phyloP scores from a whole-genome alignment of 352 stramenopile species.

The Blastocystis sp. region DNA sequence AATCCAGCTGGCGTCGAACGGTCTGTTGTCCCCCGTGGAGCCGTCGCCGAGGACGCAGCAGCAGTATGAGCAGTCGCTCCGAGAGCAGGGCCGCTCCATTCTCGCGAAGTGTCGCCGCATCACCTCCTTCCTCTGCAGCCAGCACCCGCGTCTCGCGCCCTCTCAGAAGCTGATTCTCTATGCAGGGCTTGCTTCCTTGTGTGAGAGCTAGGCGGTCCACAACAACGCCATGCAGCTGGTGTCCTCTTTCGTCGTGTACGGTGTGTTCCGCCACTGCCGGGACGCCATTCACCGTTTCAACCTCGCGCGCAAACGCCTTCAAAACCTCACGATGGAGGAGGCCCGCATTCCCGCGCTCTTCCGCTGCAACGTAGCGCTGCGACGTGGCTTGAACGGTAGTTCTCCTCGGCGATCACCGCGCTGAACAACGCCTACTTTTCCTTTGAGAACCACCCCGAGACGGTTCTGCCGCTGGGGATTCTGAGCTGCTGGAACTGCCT shows the following conservation, averaged over 20 bases:
- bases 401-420: not conserved
- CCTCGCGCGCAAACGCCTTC: not conserved
- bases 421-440: conserved; percentile 15
- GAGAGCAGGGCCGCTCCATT: not conserved
- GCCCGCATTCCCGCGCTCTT: conserved; percentile 20
- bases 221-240: not conserved
- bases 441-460: conserved; percentile 42
- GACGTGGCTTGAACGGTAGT: not conserved
- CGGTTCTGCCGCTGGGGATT: not conserved
- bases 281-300: not conserved
- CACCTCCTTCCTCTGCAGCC: not conserved
- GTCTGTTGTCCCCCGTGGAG: not conserved
- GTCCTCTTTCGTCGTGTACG: not conserved
- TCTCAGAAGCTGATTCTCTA: not conserved
- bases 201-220: not conserved
- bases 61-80: not conserved
- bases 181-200: not conserved
- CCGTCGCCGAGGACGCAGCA: not conserved
- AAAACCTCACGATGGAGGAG: conserved; percentile 9
- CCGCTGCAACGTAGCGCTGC: conserved; percentile 17
- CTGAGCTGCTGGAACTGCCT: conserved; percentile 17
- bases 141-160: not conserved
- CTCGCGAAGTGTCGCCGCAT: not conserved
- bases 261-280: not conserved
- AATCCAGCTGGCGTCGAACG: not conserved